Percentiles rank a stretch among this genome's conserved stretches.
Evolutionary conservation across 164 flowering plant genomes (phyloP).

Genomic region (Stephania cephalantha): DNA sequence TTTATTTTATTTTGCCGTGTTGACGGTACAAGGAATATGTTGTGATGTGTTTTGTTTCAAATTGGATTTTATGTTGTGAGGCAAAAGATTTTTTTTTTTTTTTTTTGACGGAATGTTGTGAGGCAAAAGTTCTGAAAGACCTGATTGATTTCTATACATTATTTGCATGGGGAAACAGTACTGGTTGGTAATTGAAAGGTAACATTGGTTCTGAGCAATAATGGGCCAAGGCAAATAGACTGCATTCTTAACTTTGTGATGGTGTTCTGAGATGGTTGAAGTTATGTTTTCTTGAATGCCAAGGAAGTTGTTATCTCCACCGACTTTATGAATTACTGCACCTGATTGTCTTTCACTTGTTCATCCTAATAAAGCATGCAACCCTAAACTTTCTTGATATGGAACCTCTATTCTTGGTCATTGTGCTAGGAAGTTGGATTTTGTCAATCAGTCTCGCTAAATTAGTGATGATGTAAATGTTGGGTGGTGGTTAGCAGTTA

Average conservation of each 20-base stretch:
- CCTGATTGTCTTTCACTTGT: neutral
- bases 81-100: neutral
- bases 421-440: too few relatives aligned
- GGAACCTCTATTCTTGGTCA: neutral
- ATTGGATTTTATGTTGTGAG: neutral
- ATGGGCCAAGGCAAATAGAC: neutral
- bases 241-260: neutral
- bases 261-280: neutral
- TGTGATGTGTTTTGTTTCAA: neutral
- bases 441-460: too few relatives aligned
- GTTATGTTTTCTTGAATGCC: neutral
- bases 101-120: neutral
- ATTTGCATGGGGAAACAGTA: neutral
- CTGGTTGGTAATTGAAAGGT: neutral
- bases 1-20: neutral
- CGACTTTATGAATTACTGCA: neutral
- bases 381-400: neutral
- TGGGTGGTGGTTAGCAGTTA: too few relatives aligned
- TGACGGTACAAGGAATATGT: neutral
- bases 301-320: neutral
- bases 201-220: neutral
- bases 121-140: neutral
- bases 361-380: neutral
- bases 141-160: neutral
- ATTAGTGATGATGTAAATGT: too few relatives aligned